These are phyloP conservation scores for Diaporthe australafricana DNA, from an alignment of 2,329 filamentous ascomycete species.

Conservation along the genomic window DNA sequence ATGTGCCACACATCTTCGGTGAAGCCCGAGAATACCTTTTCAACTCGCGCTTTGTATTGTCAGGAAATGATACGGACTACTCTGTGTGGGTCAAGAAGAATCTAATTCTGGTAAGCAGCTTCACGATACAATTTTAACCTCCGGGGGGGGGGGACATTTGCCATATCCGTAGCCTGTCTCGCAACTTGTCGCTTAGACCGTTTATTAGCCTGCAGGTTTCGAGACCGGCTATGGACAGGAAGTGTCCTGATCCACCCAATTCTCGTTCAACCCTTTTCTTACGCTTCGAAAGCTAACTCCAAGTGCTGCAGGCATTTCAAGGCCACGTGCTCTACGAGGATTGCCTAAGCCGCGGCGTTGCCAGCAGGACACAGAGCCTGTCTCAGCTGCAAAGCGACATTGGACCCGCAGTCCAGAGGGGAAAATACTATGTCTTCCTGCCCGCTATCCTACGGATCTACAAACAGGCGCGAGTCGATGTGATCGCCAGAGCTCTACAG, in stretches of 20 bases:
- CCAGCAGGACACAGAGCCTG: too few relatives aligned
- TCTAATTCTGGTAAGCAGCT: background rate
- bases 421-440: background rate
- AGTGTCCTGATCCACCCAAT: too few relatives aligned
- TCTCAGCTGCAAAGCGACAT: background rate
- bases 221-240: too few relatives aligned
- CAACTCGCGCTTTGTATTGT: background rate
- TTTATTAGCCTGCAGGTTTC: too few relatives aligned
- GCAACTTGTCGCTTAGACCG: too few relatives aligned
- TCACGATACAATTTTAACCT: too few relatives aligned
- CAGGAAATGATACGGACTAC: background rate
- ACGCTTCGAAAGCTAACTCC: too few relatives aligned
- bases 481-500: background rate
- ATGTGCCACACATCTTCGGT: background rate
- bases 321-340: background rate
- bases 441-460: background rate
- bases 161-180: too few relatives aligned
- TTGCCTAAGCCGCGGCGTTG: background rate
- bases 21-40: background rate
- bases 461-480: background rate
- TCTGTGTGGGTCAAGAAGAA: background rate
- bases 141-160: too few relatives aligned
- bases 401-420: background rate
- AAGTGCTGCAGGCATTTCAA: too few relatives aligned
- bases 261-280: too few relatives aligned